Evolutionary conservation across 164 flowering plant species (phyloP).

Genomic region (Umbilicus rupestris): DNA sequence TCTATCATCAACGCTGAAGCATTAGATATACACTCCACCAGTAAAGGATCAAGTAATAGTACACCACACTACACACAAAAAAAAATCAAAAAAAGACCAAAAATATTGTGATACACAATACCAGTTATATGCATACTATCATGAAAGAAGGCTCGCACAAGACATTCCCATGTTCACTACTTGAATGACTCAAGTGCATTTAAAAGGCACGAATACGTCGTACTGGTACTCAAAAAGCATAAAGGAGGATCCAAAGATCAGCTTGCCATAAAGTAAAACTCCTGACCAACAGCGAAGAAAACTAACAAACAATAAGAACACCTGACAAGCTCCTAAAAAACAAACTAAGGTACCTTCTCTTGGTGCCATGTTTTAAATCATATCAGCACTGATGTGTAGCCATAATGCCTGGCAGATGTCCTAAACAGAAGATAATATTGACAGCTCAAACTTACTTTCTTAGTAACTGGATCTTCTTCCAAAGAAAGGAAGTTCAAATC

Average conservation of each 20-base stretch:
- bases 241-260: not conserved
- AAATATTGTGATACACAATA: not conserved
- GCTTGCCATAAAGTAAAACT: not conserved
- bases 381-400: slow-evolving; percentile 62
- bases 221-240: not conserved
- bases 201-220: too few relatives aligned
- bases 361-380: slow-evolving; percentile 41
- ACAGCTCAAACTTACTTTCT: slow-evolving; percentile 43
- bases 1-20: not conserved
- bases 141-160: not conserved
- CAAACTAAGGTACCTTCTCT: slow-evolving; percentile 88
- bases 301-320: not conserved
- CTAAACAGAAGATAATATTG: slow-evolving; percentile 70
- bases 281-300: not conserved
- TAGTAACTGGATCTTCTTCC: slow-evolving; percentile 93
- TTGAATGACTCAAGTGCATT: not conserved
- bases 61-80: too few relatives aligned
- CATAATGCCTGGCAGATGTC: slow-evolving; percentile 59
- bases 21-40: not conserved
- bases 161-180: not conserved
- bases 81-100: not conserved
- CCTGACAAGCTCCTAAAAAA: slow-evolving; percentile 21
- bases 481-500: slow-evolving; percentile 85
- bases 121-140: not conserved
- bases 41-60: not conserved